A percentile compares a stretch with the other conserved stretches of the same genome.
These are phyloP conservation scores for Nothophaeocryptopus gaeumannii DNA, from an alignment of 2,329 filamentous ascomycete species.

Conservation along the genomic window DNA sequence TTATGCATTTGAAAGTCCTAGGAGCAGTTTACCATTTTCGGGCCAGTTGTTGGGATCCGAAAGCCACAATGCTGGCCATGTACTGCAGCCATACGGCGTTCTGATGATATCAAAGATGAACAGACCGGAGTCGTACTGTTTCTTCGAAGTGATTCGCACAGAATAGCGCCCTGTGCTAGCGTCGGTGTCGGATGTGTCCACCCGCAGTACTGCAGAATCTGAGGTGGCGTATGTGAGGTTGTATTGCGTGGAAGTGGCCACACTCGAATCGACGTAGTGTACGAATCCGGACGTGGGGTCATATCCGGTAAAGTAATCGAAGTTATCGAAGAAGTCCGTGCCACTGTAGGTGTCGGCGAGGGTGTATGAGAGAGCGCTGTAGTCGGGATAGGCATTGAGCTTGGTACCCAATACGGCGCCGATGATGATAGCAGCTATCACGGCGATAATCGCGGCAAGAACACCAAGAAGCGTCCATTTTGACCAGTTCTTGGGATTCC, in stretches of 20 bases:
- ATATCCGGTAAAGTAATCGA: conserved; percentile 47
- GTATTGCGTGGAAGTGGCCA: conserved; percentile 24
- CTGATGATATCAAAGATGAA: conserved; percentile 39
- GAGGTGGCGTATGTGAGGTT: conserved; percentile 33
- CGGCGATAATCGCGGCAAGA: conserved; percentile 14
- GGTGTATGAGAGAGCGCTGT: conserved; percentile 28
- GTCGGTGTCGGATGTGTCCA: conserved; percentile 29
- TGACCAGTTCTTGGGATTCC: conserved; percentile 28
- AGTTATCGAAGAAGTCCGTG: conserved; percentile 48
- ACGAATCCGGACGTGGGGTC: conserved; percentile 53
- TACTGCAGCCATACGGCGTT: conserved; percentile 37
- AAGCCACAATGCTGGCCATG: conserved; percentile 42
- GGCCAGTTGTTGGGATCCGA: conserved; percentile 45
- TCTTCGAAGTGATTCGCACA: conserved; percentile 37
- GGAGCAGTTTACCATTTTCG: conserved; percentile 18
- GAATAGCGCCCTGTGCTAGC: conserved; percentile 33
- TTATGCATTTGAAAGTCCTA: background rate
- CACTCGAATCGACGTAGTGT: conserved; percentile 39
- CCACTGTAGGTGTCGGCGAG: conserved; percentile 39
- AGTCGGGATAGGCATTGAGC: conserved; percentile 28
- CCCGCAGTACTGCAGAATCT: conserved; percentile 27
- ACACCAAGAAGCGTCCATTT: conserved; percentile 21
- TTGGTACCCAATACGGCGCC: conserved; percentile 29
- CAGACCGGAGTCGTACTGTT: conserved; percentile 36
- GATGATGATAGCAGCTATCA: conserved; percentile 28